Conservation (phyloP, 306 rosid species). For the Begonia fuchsioides region DNA sequence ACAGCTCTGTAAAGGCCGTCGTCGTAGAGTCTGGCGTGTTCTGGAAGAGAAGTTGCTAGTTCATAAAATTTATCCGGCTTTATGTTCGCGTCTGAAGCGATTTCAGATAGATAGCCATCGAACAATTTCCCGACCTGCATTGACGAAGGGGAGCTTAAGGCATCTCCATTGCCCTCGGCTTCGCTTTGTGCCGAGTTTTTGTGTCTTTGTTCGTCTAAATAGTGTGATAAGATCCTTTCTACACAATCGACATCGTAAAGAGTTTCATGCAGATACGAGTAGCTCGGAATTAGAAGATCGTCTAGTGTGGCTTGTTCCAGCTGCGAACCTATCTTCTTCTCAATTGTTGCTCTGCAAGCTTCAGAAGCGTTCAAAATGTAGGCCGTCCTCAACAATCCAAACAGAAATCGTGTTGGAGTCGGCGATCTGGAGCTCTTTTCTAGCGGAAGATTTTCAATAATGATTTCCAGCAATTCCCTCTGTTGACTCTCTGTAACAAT, state of each 20-base stretch:
- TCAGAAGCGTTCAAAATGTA: conserved; percentile 61
- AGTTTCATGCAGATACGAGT: conserved; percentile 79
- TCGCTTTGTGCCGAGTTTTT: conserved; percentile 18
- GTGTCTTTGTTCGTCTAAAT: conserved; percentile 30
- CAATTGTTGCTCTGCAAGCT: conserved; percentile 47
- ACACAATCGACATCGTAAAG: conserved; percentile 81
- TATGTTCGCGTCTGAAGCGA: conserved; percentile 84
- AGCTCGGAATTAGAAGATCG: conserved; percentile 84
- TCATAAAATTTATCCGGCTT: conserved; percentile 47
- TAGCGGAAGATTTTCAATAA: conserved; percentile 52
- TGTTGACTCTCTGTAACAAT: conserved; percentile 48
- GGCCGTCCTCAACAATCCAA: conserved; percentile 64
- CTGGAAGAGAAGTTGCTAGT: conserved; percentile 67
- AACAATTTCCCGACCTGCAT: conserved; percentile 72
- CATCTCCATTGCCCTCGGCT: conserved; percentile 10
- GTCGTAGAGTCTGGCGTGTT: conserved; percentile 76
- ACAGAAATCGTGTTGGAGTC: conserved; percentile 47
- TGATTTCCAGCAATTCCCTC: conserved; percentile 61
- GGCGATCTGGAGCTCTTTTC: conserved; percentile 41
- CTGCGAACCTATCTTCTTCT: conserved; percentile 78
- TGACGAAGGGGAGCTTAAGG: conserved; percentile 36
- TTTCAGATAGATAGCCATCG: conserved; percentile 78
- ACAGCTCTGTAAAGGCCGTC: conserved; percentile 92
- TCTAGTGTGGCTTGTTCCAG: conserved; percentile 83
- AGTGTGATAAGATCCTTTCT: conserved; percentile 49